Percentiles rank a stretch among this genome's conserved stretches.
Conservation (phyloP, 23 red algal genomes). For the Gracilaria gracilis region DNA sequence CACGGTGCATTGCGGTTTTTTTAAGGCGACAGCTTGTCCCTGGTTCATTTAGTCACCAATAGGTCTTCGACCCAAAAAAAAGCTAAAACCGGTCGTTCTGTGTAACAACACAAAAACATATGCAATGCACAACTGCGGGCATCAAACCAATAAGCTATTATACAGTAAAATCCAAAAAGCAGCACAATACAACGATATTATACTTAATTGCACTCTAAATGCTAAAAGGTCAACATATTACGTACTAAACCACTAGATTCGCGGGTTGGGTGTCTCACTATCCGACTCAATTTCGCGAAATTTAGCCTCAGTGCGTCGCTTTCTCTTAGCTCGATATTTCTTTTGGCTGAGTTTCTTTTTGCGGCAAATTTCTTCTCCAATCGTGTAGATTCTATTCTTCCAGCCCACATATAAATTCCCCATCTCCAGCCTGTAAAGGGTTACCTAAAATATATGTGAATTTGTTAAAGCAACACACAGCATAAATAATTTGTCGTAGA, state of each 20-base stretch:
- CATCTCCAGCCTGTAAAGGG: constrained; percentile 21
- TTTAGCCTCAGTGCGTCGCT: background rate
- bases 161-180: too few species aligned
- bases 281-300: background rate
- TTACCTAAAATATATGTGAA: constrained; percentile 17
- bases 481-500: constrained; percentile 18
- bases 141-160: too few species aligned
- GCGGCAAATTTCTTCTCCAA: background rate
- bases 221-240: background rate
- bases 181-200: too few species aligned
- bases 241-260: background rate
- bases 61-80: too few species aligned
- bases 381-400: constrained; percentile 2
- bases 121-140: too few species aligned
- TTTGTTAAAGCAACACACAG: constrained; percentile 29
- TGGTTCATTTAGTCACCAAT: too few species aligned
- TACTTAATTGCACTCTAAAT: too few species aligned
- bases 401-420: background rate
- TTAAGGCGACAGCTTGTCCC: too few species aligned
- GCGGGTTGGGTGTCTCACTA: background rate
- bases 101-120: too few species aligned
- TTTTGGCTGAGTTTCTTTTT: background rate
- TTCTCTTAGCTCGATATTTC: background rate
- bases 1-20: too few species aligned
- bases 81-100: too few species aligned